These are phyloP conservation scores for Kwoniella dendrophila DNA, from an alignment of 768 basidiomycete genomes.

Conservation along the genomic window DNA sequence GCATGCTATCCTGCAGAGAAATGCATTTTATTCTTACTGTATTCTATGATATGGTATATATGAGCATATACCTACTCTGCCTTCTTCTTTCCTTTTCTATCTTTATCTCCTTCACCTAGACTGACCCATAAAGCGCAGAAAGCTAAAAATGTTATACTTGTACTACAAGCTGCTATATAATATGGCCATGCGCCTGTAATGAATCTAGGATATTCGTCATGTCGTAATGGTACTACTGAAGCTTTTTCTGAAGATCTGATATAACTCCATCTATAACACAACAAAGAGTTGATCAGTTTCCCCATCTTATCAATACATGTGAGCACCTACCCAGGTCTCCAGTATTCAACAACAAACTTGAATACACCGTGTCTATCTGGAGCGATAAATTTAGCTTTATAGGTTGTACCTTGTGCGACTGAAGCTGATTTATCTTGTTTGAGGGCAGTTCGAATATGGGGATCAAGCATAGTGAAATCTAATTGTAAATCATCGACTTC, in stretches of 20 bases:
- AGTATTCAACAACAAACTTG: conserved; percentile 91
- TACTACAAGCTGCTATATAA: conserved; percentile 87
- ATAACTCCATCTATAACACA: conserved; percentile 66
- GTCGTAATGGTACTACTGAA: conserved; percentile 86
- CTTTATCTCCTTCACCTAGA: conserved; percentile 67
- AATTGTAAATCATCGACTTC: conserved; percentile 79
- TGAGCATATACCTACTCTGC: conserved; percentile 56
- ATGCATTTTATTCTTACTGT: not conserved
- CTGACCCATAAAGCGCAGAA: conserved; percentile 82
- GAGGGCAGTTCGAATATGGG: conserved; percentile 83
- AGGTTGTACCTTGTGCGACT: conserved; percentile 53
- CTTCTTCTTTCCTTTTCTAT: conserved; percentile 59
- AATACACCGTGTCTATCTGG: conserved; percentile 98
- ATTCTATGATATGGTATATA: conserved; percentile 51
- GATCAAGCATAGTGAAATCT: conserved; percentile 98
- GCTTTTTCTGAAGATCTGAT: conserved; percentile 74
- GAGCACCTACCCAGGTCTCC: conserved; percentile 74
- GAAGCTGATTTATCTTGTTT: conserved; percentile 58
- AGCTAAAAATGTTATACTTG: conserved; percentile 77
- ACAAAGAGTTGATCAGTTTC: not conserved
- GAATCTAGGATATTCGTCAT: conserved; percentile 95
- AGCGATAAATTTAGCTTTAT: conserved; percentile 79
- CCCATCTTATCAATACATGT: too few species aligned
- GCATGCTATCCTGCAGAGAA: too few species aligned
- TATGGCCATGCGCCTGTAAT: conserved; percentile 95